phyloP scores from a whole-genome alignment of 2,329 filamentous ascomycete species.

The Alternaria sp. region DNA sequence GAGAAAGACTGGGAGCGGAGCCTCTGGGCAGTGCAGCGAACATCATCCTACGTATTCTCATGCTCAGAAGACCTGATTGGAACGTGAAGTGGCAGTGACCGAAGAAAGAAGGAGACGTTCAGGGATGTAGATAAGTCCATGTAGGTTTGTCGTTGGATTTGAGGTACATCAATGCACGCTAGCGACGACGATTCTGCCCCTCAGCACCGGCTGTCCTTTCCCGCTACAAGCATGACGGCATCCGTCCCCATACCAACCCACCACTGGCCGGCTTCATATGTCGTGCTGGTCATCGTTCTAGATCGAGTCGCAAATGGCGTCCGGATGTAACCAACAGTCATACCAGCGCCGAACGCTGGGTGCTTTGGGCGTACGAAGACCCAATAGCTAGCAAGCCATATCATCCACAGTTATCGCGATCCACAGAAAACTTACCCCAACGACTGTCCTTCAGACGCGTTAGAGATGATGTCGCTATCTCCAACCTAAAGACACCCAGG shows the following conservation, averaged over 20 bases:
- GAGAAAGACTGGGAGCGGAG: not conserved
- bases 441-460: not conserved
- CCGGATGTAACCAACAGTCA: not conserved
- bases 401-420: not conserved
- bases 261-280: not conserved
- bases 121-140: not conserved
- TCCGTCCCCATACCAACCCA: not conserved
- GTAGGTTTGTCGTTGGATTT: conserved; percentile 8
- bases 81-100: not conserved
- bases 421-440: not conserved
- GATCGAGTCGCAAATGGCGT: not conserved
- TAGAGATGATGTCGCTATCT: not conserved
- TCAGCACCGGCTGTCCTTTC: not conserved
- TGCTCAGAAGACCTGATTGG: not conserved
- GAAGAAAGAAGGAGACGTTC: not conserved
- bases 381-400: not conserved
- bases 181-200: not conserved
- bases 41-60: not conserved
- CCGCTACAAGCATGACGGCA: not conserved
- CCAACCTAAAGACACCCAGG: not conserved
- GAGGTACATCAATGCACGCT: conserved; percentile 13
- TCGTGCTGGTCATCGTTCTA: not conserved
- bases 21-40: not conserved
- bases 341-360: not conserved
- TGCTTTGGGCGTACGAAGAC: not conserved